Evolutionary conservation across 2,329 filamentous ascomycete genomes (phyloP), one percentile per base, ranked within the genome.

Genomic region (Dactylellina haptotyla): DNA sequence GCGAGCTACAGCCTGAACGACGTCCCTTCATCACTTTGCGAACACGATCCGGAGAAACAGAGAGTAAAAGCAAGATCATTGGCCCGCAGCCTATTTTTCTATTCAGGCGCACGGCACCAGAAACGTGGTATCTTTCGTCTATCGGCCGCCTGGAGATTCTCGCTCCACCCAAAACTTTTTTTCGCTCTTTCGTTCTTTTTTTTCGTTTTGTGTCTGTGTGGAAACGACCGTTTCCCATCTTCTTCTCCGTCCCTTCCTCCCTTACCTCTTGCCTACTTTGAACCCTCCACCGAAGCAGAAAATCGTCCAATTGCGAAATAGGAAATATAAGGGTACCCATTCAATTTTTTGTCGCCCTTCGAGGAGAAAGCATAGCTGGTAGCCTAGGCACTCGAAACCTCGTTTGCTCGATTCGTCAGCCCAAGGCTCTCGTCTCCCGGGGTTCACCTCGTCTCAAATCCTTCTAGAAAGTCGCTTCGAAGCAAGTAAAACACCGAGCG

Each of bases 381-480:
- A 56, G 62, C 61, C 62, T 65, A 72, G 67, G 59, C 59, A 64
- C 43, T 72, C 53, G 58, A 72, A 61, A 65, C 51, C 43, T 30
- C 25, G 58, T 63, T 72, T 39, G 67, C 59, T 72, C 53, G 28
- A 72, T 72, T 65, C 67, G 67, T 65, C 53, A 58, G 57, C 54
- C 61, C 66, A 71, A 71, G 66, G 32, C 59, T 61, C 67, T 72
- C 67, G 67, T 72, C 67, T 72, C 67, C 67, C 62, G 53, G 67
- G 67, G 67, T 72, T 72, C 67, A 72, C 67, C 67, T 72, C 67
- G 67, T 72, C 67, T 65, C 67, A 72, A 18, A 72, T 72, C 67
- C 67, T 72, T 72, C 67, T 72, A 72, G 67, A 72, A 72, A 72
- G 67, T 72, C 67, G 67, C 67, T 72, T 72, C 67, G 67, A 72